Evolutionary conservation across 768 basidiomycete species (phyloP).

Genomic region (Leucocoprinus sp.): DNA sequence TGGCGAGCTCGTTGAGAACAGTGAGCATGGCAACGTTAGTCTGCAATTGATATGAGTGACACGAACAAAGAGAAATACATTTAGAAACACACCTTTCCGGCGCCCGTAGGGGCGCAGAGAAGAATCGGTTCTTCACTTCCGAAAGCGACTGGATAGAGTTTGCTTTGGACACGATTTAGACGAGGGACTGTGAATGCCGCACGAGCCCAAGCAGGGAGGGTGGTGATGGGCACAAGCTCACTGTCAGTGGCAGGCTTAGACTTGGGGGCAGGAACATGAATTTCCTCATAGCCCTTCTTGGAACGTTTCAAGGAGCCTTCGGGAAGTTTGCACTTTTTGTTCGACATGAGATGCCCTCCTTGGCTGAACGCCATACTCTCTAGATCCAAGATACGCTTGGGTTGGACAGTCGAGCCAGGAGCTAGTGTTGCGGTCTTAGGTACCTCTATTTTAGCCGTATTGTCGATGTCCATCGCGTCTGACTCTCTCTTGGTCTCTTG

Average conservation of each 20-base stretch:
- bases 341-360: conserved; percentile 95
- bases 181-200: conserved; percentile 76
- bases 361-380: conserved; percentile 95
- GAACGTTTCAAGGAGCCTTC: conserved; percentile 97
- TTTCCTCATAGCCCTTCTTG: conserved; percentile 96
- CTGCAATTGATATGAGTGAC: conserved; percentile 33
- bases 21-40: conserved; percentile 98
- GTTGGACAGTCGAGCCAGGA: conserved; percentile 81
- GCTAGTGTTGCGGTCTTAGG: conserved; percentile 83
- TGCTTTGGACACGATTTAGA: conserved; percentile 90
- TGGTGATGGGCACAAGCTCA: conserved; percentile 64
- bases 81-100: conserved; percentile 81
- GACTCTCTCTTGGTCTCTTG: conserved; percentile 37
- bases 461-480: conserved; percentile 78
- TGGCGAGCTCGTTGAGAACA: conserved; percentile 83
- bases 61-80: background rate
- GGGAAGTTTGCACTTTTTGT: conserved; percentile 96
- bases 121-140: conserved; percentile 91
- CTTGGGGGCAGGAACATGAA: conserved; percentile 93
- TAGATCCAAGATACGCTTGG: conserved; percentile 79
- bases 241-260: conserved; percentile 52
- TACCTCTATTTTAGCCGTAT: conserved; percentile 36
- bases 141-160: conserved; percentile 87
- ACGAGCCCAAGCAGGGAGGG: conserved; percentile 80
- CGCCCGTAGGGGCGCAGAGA: conserved; percentile 96